phyloP scores from a whole-genome alignment of 768 basidiomycete species.

The Trametes meyenii region DNA sequence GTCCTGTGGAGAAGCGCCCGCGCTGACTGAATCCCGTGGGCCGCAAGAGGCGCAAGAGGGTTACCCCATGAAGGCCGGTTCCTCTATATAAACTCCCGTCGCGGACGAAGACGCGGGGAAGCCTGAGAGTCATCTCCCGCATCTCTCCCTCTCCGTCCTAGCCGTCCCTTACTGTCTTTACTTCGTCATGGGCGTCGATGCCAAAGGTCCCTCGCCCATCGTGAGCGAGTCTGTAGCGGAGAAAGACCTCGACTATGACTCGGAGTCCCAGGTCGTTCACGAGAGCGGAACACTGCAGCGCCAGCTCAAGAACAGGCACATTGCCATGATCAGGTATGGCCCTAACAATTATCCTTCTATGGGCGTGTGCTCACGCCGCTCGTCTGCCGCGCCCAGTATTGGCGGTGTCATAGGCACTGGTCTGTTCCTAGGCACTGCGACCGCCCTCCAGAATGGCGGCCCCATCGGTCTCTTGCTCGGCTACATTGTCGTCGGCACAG shows the following conservation, averaged over 20 bases:
- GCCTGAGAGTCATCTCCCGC: neutral
- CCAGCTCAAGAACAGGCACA: constrained; percentile 60
- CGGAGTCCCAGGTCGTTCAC: constrained; percentile 18
- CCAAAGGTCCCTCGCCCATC: constrained; percentile 9
- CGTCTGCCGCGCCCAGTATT: constrained; percentile 29
- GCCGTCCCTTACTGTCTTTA: constrained; percentile 2
- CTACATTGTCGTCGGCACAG: constrained; percentile 63
- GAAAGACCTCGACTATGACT: constrained; percentile 19
- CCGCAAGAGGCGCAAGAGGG: neutral
- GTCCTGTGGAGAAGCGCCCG: neutral
- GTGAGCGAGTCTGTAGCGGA: constrained; percentile 20
- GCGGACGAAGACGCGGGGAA: neutral
- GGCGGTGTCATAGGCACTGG: constrained; percentile 50
- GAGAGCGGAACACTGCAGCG: constrained; percentile 28
- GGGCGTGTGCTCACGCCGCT: constrained; percentile 2
- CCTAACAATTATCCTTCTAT: neutral
- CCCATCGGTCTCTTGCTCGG: constrained; percentile 79
- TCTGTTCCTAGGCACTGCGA: constrained; percentile 54
- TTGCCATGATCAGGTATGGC: constrained; percentile 77
- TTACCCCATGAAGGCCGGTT: neutral
- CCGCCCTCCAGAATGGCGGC: constrained; percentile 37
- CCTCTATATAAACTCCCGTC: constrained; percentile 14
- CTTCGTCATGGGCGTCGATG: constrained; percentile 21
- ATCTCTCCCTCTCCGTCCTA: constrained; percentile 4
- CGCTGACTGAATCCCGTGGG: too few species aligned